Conservation (phyloP, 1,284 basidiomycete species). For the Neolentinus lepideus region DNA sequence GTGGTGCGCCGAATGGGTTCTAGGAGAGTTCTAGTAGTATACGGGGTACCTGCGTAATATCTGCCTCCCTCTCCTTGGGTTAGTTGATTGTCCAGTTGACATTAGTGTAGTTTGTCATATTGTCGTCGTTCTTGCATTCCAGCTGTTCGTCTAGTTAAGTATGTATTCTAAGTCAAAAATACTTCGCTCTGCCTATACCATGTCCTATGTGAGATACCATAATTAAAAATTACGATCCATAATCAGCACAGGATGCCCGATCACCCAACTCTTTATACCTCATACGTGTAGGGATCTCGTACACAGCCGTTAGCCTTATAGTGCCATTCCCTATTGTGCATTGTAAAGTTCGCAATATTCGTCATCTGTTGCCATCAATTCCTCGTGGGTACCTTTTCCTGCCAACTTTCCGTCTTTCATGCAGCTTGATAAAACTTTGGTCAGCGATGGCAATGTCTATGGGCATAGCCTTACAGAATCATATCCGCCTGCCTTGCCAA, state of each 20-base stretch:
- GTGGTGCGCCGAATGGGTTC: slow-evolving; percentile 36
- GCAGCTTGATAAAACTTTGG: background rate
- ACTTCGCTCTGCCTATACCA: background rate
- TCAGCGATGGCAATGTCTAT: background rate
- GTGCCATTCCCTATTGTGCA: background rate
- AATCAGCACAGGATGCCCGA: no score
- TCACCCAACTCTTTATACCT: no score
- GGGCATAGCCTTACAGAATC: slow-evolving; percentile 27
- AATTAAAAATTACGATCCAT: no score
- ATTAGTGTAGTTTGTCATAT: background rate
- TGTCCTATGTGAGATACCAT: background rate
- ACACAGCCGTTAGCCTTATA: no score
- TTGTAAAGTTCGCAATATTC: slow-evolving; percentile 2
- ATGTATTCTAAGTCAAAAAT: background rate
- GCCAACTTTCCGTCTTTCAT: slow-evolving; percentile 2
- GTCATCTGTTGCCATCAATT: background rate
- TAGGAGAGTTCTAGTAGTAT: slow-evolving; percentile 14
- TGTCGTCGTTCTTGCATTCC: background rate
- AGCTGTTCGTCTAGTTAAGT: background rate
- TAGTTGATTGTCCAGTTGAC: background rate
- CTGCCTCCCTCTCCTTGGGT: background rate
- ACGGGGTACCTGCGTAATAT: background rate
- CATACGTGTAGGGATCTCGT: no score
- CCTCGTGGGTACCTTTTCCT: slow-evolving; percentile 1
- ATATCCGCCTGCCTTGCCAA: slow-evolving; percentile 29